Base-by-base conservation (phyloP, 176 grass and related monocot genomes). In the Hyparrhenia diplandra region DNA sequence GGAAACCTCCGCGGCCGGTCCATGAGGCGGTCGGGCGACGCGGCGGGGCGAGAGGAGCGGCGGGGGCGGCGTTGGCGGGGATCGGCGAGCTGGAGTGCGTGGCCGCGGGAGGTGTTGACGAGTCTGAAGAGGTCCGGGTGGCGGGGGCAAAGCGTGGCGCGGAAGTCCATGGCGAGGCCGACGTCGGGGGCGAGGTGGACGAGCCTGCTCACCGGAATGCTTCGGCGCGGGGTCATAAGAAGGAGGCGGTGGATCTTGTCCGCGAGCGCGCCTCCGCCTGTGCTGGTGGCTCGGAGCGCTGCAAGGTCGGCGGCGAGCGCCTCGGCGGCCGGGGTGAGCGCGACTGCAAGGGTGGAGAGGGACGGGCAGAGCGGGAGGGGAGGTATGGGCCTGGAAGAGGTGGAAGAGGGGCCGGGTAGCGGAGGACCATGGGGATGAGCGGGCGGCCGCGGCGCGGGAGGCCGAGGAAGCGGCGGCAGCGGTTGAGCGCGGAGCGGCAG, bases 151-250 rank as follows among this genome's bases (percentile, higher is more conserved):
- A 96, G 75, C 17, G 85, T 87, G 35, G 51, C 84, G 51, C 85
- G 88, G 76, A 96, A 96, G 78, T 92, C 68, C 67, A 52, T 64
- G 36, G 93, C 83, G 34, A 96, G 79, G n/a, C 93, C 93, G 13
- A 96, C 88, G 68, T 96, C 93, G 17, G 88, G 90, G 2, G 82
- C 90, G 41, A 96, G 75, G 76, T 96, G 93, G 20, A 82, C 90
- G 29, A 92, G 83, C 79, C 88, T 96, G 51, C 62, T 78, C 10
- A 90, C 73, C 4, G 69, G 85, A 10, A 96, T 70, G 63, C 67
- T 75, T 16, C 83, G 71, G 20, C 28, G 71, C 0, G 88, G 83
- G 5, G 83, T 41, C 79, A 92, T 77, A 55, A 92, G 89, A 59
- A 96, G 79, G 1, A 96, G 71, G 31, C 93, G 83, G 25, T 90